These are phyloP conservation scores for Fusarium begoniae DNA, from an alignment of 2,329 filamentous ascomycete species.

Conservation along the genomic window DNA sequence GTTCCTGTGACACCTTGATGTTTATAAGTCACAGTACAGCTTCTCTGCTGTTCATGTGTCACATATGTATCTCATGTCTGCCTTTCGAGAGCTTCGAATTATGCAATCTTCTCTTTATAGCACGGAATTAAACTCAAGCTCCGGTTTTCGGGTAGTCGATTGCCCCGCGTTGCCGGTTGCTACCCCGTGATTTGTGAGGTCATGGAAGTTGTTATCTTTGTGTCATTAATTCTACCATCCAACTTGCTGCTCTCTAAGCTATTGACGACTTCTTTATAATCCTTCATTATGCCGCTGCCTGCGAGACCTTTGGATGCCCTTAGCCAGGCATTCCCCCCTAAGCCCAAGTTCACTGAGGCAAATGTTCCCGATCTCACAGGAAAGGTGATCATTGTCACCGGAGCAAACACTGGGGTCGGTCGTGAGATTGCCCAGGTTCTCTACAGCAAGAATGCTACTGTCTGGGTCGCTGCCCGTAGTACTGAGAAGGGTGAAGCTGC, in stretches of 20 bases:
- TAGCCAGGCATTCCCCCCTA: constrained; percentile 37
- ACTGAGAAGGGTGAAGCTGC: constrained; percentile 55
- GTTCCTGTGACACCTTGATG: neutral
- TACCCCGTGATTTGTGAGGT: constrained; percentile 8
- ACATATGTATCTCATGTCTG: neutral
- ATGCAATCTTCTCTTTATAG: neutral
- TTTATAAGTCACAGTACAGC: neutral
- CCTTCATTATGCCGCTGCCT: constrained; percentile 3
- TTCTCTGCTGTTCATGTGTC: neutral
- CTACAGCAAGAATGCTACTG: constrained; percentile 61
- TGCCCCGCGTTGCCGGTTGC: constrained; percentile 25
- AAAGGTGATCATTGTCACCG: constrained; percentile 66
- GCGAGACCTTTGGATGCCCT: constrained; percentile 24
- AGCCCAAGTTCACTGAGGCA: constrained; percentile 50
- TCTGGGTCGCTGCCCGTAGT: constrained; percentile 64
- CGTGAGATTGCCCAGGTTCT: constrained; percentile 62
- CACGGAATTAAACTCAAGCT: too few species aligned
- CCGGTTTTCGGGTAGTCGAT: constrained; percentile 10
- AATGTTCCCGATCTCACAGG: constrained; percentile 67
- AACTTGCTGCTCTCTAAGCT: neutral
- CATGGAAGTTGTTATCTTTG: neutral
- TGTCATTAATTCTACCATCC: neutral
- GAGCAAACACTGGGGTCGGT: constrained; percentile 56
- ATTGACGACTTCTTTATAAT: neutral
- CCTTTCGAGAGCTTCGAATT: neutral